These are phyloP conservation scores for Toxoplasma gondii DNA, from an alignment of 169 alveolate species.

Conservation along the genomic window DNA sequence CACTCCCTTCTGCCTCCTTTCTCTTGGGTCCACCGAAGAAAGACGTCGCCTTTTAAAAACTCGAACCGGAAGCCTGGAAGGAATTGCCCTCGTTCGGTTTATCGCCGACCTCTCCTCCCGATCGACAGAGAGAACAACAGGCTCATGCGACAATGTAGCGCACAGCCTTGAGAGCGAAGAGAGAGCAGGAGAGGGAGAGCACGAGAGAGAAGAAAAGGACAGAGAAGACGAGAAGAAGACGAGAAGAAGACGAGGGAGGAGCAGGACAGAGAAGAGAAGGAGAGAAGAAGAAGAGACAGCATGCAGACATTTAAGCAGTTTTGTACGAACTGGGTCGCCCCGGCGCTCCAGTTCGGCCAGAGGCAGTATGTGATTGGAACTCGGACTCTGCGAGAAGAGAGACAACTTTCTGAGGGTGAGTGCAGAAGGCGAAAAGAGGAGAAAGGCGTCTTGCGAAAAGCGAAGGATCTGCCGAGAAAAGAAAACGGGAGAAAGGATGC, in stretches of 20 bases:
- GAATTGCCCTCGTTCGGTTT: no score
- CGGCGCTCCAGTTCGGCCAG: constrained; percentile 14
- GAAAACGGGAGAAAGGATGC: no score
- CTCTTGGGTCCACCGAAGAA: no score
- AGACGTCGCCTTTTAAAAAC: no score
- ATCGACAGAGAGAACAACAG: no score
- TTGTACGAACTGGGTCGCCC: not conserved
- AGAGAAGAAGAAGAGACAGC: not conserved
- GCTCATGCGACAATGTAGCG: no score
- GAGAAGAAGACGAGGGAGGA: not conserved
- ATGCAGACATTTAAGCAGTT: constrained; percentile 32
- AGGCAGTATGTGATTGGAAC: not conserved
- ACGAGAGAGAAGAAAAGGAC: not conserved
- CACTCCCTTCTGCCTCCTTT: no score
- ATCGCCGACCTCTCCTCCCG: no score
- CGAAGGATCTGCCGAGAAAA: not conserved
- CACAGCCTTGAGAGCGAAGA: no score
- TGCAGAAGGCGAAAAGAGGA: not conserved
- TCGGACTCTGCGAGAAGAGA: constrained; percentile 8
- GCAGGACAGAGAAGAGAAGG: not conserved
- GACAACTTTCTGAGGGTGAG: not conserved
- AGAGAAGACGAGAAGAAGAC: not conserved
- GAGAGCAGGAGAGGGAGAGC: no score
- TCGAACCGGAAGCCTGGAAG: no score
- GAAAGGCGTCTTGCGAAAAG: not conserved